Base-by-base conservation (phyloP, 2,329 filamentous ascomycete genomes). In the Anthostomella pinea region DNA sequence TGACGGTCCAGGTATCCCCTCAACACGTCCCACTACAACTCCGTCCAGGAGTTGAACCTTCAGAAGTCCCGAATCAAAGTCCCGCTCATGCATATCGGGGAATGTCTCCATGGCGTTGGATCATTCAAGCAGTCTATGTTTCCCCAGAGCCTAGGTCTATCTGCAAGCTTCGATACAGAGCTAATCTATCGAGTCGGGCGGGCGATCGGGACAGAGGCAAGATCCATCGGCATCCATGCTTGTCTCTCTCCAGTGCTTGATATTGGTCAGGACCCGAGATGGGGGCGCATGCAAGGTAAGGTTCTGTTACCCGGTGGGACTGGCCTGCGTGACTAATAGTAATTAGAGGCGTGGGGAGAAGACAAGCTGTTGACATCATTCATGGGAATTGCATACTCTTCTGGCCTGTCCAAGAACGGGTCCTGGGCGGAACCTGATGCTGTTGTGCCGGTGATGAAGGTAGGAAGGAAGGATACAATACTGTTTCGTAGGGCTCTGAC, bases 51-150 rank as follows among this genome's bases (percentile, higher is more conserved):
- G 23, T 52, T 65, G 16, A 67, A 62, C 31, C 43, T 62, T 2
- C 39, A 64, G 8, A 64, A 60, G 23, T 56, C 66, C 4, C 55
- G 55, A 7, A 43, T 68, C 1, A 59, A 63, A 21, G 56, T 70
- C 5, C 67, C 67, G 0, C 51, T 69, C 3, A 54, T 70, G 53
- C 66, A 69, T 39, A 59, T 59, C 4, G 67, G 60, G 8, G 67
- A 70, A 38, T 69, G 66, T 39, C 57, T 70, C 3, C 67, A 70
- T 29, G 66, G 64, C 2, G 66, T 69, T 2, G 66, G 62, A 6
- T 67, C 63, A 1, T 69, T 64, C 47, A 68, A 68, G 32, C 66
- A 69, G 46, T 66, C 63, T 8, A 63, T 69, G 51, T 69, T 70
- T 38, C 66, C 66, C 1, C 65, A 69, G 33, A 58, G 58, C 21